A percentile compares a stretch with the other conserved stretches of the same genome.
These are phyloP conservation scores for Trichoderma sp. DNA, from an alignment of 2,329 filamentous ascomycete species.

Conservation along the genomic window DNA sequence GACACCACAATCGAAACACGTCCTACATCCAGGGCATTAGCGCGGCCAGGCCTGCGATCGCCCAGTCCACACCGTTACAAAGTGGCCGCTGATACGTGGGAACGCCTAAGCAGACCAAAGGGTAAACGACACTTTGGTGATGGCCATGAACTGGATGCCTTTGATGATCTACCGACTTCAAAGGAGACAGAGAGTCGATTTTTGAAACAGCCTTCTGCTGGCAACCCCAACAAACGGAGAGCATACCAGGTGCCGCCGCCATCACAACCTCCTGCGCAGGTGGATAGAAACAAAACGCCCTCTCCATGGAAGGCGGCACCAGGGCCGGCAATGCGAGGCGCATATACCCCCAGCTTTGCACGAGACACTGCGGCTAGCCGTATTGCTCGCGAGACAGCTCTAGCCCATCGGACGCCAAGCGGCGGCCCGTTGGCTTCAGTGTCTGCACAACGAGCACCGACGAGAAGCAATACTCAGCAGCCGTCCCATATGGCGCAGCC, in stretches of 20 bases:
- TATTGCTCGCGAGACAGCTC: slow-evolving; percentile 62
- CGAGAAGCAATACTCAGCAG: slow-evolving; percentile 50
- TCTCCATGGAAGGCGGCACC: slow-evolving; percentile 54
- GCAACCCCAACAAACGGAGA: slow-evolving; percentile 65
- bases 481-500: slow-evolving; percentile 44
- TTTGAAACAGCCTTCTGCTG: slow-evolving; percentile 73
- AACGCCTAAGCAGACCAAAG: slow-evolving; percentile 71
- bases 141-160: slow-evolving; percentile 86
- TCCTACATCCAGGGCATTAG: slow-evolving; percentile 58
- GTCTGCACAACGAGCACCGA: slow-evolving; percentile 57
- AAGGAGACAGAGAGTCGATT: slow-evolving; percentile 78
- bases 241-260: slow-evolving; percentile 56
- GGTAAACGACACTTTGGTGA: slow-evolving; percentile 71
- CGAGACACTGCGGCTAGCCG: slow-evolving; percentile 66
- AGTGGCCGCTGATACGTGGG: slow-evolving; percentile 55
- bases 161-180: slow-evolving; percentile 93
- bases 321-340: slow-evolving; percentile 55
- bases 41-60: slow-evolving; percentile 59
- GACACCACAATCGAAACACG: slow-evolving; percentile 65
- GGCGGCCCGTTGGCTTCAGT: slow-evolving; percentile 56
- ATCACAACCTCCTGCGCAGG: slow-evolving; percentile 34
- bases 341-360: slow-evolving; percentile 62
- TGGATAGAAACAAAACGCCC: slow-evolving; percentile 55
- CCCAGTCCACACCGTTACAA: slow-evolving; percentile 58
- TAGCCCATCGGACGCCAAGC: slow-evolving; percentile 61